Conservation (phyloP, 495 filamentous ascomycete species). For the Geopyxis carbonaria region DNA sequence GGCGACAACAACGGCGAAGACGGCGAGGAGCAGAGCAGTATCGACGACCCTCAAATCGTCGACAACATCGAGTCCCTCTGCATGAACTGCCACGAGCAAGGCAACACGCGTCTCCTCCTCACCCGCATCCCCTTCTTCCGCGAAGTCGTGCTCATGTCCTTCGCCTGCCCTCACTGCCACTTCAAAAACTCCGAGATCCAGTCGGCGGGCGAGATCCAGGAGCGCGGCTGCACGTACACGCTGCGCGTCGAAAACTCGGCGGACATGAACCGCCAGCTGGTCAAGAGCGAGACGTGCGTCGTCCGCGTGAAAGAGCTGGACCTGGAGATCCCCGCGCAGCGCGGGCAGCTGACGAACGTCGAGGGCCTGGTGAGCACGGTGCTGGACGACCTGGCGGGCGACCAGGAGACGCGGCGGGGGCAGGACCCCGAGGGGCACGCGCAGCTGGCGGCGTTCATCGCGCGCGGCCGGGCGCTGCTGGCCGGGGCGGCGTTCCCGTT, state of each 20-base stretch:
- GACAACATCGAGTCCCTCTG: constrained; percentile 48
- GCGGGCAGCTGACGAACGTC: constrained; percentile 77
- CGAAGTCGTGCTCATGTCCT: constrained; percentile 93
- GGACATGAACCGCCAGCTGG: constrained; percentile 70
- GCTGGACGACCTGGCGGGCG: constrained; percentile 53
- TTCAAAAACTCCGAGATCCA: constrained; percentile 86
- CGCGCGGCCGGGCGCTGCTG: constrained; percentile 53
- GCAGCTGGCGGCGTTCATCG: constrained; percentile 56
- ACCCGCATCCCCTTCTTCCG: constrained; percentile 90
- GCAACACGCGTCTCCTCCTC: constrained; percentile 67
- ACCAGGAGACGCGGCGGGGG: constrained; percentile 57
- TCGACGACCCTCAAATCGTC: constrained; percentile 36
- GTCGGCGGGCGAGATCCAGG: constrained; percentile 75
- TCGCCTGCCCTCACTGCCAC: constrained; percentile 73
- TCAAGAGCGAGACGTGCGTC: constrained; percentile 73
- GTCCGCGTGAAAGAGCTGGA: constrained; percentile 72
- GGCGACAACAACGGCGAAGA: constrained; percentile 20
- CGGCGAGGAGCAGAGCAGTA: constrained; percentile 38
- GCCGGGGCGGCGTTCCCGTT: constrained; percentile 68
- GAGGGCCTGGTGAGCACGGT: constrained; percentile 71
- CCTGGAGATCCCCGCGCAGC: constrained; percentile 76
- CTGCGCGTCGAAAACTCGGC: constrained; percentile 48
- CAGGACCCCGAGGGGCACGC: constrained; percentile 55
- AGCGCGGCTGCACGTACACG: constrained; percentile 64
- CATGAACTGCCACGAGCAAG: constrained; percentile 79